Base-by-base conservation (phyloP, 2,329 filamentous ascomycete species). In the Aspergillus clavatus region DNA sequence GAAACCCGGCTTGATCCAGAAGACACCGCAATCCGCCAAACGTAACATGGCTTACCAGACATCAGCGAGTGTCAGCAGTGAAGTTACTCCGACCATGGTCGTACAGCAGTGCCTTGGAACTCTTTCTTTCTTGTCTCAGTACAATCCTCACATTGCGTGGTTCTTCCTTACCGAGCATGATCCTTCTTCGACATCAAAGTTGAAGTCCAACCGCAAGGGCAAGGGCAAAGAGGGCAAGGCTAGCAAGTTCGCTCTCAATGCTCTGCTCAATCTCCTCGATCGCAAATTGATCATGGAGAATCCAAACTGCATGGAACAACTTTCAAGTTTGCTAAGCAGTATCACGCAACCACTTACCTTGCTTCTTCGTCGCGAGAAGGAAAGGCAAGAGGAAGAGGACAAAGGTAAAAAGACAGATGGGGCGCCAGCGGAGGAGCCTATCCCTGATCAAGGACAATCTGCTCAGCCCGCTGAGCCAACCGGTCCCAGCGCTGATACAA, bases 161-260 rank as follows among this genome's bases (percentile, higher is more conserved):
- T 87, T 97, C 63, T 98, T 98, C 77, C 71, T 98, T 45, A 94
- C 87, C 0, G 93, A 98, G 66, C 90, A 97, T 60, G 93, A 98
- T 60, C 83, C 86, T 19, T 78, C 80, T 7, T 82, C 83, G 29
- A 82, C 85, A 16, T 77, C 91, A 42, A 97, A 95, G 74, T 79
- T 86, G 31, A 84, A 80, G 48, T 68, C 82, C 16, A 85, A 82
- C 59, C 84, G 86, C 53, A 97, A 96, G 71, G 89, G 88, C 58
- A 97, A 97, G 67, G 80, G 75, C 42, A 93, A 91, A 68, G 91
- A 95, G 54, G 81, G 75, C 54, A 94, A 86, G 67, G 83, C 87
- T 22, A 83, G 84, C 55, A 93, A 88, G 63, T 98, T 86, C 63
- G 89, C 94, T 7, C 80, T 98, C 63, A 98, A 98, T 65, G 89